Base-by-base conservation (phyloP, 257 asterid genomes). In the Capsicum baccatum region DNA sequence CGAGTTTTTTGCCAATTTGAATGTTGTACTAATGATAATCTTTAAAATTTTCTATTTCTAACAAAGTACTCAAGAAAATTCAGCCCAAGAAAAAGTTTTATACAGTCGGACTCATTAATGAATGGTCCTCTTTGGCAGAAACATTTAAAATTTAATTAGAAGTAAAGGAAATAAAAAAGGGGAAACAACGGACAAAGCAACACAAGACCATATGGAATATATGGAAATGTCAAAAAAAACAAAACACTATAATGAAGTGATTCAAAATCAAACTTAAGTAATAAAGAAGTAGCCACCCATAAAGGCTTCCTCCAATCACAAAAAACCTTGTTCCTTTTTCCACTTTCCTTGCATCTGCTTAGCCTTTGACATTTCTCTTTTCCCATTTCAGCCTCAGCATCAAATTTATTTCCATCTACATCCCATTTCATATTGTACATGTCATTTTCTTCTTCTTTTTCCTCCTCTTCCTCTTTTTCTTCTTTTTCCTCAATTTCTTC, bases 301-400 rank as follows among this genome's bases (percentile, higher is more conserved):
- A 91, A 85, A 2, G 95, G 87, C 76, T 92, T 60, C 79, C 79
- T 88, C 97, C 94, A 93, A 86, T 90, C 88, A 90, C 92, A 84
- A 59, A 91, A 83, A 26, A 85, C 93, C 71, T 86, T 86, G 73
- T 70, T 87, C 9, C 87, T 90, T 84, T 86, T 88, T n/a, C 93
- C 90, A 14, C 93, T 81, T 81, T 91, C 92, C 6, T 86, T 91
- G 90, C 98, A 93, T 83, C 97, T 86, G 17, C 92, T 84, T 80
- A 62, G 19, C 90, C 90, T 83, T 64, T 86, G 89, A 79, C 83
- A 89, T 42, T 89, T 92, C 71, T 93, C 96, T 68, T 74, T 85
- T 73, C 88, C 95, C 88, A 83, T 58, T 85, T 92, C 97, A 73
- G 83, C 89, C 57, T 87, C 95, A 9, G 33, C 83, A 9, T 87